Conservation (phyloP, 176 grass and related monocot species). For the Coix lacrymajobi region DNA sequence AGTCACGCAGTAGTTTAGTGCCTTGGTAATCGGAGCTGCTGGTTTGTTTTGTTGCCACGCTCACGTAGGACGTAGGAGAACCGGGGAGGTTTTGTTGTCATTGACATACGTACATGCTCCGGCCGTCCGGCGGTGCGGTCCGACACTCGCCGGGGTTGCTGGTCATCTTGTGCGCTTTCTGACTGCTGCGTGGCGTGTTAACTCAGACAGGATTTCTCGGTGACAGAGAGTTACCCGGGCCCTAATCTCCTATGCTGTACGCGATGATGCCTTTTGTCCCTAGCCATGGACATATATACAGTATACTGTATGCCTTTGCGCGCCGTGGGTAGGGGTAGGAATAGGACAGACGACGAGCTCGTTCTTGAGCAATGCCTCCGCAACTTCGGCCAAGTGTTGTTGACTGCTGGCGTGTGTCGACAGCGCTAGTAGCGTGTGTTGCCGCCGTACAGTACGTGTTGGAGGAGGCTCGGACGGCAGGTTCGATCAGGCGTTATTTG, state of each 20-base stretch:
- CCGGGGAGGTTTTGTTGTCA: not conserved
- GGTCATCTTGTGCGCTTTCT: not conserved
- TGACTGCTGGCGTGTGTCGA: not conserved
- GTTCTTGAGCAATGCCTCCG: not conserved
- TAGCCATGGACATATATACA: not conserved
- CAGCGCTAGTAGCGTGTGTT: not conserved
- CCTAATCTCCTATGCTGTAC: not conserved
- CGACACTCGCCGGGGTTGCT: conserved; percentile 10
- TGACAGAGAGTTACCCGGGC: not conserved
- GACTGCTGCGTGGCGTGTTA: not conserved
- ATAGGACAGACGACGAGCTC: not conserved
- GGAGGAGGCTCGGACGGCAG: no score
- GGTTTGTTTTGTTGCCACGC: not conserved
- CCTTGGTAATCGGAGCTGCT: not conserved
- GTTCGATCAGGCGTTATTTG: no score
- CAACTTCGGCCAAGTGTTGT: not conserved
- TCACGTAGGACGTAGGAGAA: not conserved
- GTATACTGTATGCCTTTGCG: no score
- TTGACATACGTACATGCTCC: not conserved
- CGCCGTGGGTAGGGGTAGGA: not conserved
- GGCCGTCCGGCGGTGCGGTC: not conserved
- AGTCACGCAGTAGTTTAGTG: not conserved
- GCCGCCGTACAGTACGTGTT: no score
- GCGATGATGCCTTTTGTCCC: not conserved
- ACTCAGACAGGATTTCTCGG: not conserved